A percentile compares a stretch with the other conserved stretches of the same genome.
Conservation (phyloP, 306 rosid species). For the Fragaria ananassa region DNA sequence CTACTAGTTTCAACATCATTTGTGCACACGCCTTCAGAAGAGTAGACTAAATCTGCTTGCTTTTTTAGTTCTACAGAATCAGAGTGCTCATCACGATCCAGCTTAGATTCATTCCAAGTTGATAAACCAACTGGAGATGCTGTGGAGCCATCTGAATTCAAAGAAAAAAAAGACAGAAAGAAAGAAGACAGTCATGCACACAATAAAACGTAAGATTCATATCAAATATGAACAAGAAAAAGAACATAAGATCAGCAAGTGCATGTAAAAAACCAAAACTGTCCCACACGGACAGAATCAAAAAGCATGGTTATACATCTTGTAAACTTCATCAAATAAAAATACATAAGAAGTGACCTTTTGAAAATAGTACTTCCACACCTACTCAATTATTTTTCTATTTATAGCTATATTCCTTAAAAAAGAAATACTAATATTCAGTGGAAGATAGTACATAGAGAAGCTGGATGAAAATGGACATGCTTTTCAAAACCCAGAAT, state of each 20-base stretch:
- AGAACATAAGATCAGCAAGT: not conserved
- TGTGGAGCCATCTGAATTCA: constrained; percentile 47
- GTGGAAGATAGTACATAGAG: not conserved
- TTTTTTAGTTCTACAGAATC: constrained; percentile 18
- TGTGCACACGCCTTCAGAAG: constrained; percentile 30
- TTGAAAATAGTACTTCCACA: not conserved
- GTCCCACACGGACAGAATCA: not conserved
- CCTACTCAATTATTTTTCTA: not conserved
- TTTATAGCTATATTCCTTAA: not conserved
- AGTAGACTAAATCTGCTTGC: constrained; percentile 23
- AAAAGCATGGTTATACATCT: not conserved
- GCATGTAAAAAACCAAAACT: not conserved
- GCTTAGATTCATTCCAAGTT: constrained; percentile 51
- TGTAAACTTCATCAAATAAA: not conserved
- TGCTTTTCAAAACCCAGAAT: not conserved
- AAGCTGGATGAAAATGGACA: not conserved
- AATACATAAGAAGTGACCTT: not conserved
- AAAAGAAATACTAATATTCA: not conserved
- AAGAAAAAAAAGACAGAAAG: constrained; percentile 6
- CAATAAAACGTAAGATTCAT: not conserved
- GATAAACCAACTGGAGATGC: constrained; percentile 38
- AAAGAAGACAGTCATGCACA: constrained; percentile 20
- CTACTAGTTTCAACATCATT: constrained; percentile 27
- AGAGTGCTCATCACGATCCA: constrained; percentile 34
- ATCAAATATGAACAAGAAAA: not conserved